These are phyloP conservation scores for Salinomyces thailandicus DNA, from an alignment of 2,329 filamentous ascomycete species.

Conservation along the genomic window DNA sequence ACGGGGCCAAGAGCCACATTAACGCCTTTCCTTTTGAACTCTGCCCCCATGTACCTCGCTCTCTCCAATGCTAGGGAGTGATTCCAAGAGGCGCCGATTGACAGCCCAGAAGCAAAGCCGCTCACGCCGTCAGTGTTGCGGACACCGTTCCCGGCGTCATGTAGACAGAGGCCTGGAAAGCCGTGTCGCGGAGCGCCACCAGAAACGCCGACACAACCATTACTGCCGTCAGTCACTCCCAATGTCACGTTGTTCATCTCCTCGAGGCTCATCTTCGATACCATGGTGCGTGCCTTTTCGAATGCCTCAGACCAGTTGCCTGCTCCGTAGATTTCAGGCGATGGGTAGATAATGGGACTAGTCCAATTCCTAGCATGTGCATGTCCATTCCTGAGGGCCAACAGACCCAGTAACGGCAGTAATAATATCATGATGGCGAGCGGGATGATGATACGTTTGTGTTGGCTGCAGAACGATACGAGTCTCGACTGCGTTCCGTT, in stretches of 20 bases:
- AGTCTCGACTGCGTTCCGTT: conserved; percentile 5
- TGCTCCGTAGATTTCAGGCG: conserved; percentile 23
- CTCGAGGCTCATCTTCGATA: conserved; percentile 26
- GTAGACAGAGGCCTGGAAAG: conserved; percentile 33
- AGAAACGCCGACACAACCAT: conserved; percentile 29
- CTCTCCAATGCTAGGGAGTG: conserved; percentile 42
- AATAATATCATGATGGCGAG: conserved; percentile 16
- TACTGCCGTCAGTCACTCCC: conserved; percentile 20
- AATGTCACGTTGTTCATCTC: conserved; percentile 30
- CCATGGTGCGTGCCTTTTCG: conserved; percentile 21
- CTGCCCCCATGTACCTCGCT: conserved; percentile 44
- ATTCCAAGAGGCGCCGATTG: conserved; percentile 42
- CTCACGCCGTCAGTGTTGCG: conserved; percentile 35
- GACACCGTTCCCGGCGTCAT: conserved; percentile 34
- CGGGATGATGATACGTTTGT: conserved; percentile 16
- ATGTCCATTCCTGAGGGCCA: conserved; percentile 17
- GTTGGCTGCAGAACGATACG: conserved; percentile 12
- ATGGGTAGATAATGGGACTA: conserved; percentile 22
- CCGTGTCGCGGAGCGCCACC: conserved; percentile 25
- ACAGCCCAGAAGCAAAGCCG: conserved; percentile 33
- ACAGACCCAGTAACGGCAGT: conserved; percentile 20
- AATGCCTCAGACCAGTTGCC: conserved; percentile 26
- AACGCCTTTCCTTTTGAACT: conserved; percentile 43
- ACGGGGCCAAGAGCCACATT: conserved; percentile 60
- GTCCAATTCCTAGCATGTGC: conserved; percentile 16